Evolutionary conservation across 768 basidiomycete species (phyloP).

Genomic region (Pisolithus sp.): DNA sequence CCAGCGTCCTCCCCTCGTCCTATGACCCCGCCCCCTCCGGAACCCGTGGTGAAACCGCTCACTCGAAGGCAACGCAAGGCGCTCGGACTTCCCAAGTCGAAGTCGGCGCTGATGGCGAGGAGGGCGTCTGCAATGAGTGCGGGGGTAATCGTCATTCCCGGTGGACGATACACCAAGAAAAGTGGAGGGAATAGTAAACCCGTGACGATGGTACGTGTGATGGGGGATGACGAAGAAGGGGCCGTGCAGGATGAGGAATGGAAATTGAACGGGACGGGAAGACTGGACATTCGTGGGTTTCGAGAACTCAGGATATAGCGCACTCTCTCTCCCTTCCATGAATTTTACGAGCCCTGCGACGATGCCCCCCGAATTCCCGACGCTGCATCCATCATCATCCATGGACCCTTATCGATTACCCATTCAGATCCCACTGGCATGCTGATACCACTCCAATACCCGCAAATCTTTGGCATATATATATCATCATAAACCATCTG

Average conservation of each 20-base stretch:
- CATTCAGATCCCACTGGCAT: no score
- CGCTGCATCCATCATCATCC: no score
- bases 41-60: conserved; percentile 34
- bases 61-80: conserved; percentile 65
- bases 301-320: conserved; percentile 65
- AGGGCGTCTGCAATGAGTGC: conserved; percentile 23
- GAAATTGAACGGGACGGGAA: conserved; percentile 62
- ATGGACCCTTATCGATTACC: no score
- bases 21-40: conserved; percentile 27
- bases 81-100: conserved; percentile 58
- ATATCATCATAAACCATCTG: no score
- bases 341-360: background rate
- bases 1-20: conserved; percentile 31
- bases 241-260: conserved; percentile 40
- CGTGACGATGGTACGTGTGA: conserved; percentile 5
- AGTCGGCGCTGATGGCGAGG: conserved; percentile 27
- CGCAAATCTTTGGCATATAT: no score
- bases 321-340: background rate
- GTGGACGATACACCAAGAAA: conserved; percentile 40
- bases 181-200: conserved; percentile 14
- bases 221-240: conserved; percentile 28
- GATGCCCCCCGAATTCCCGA: no score
- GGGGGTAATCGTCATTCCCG: conserved; percentile 59
- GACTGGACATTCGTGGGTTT: conserved; percentile 73
- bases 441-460: no score